phyloP scores from a whole-genome alignment of 331 rosid species.

The Ulmus americana region DNA sequence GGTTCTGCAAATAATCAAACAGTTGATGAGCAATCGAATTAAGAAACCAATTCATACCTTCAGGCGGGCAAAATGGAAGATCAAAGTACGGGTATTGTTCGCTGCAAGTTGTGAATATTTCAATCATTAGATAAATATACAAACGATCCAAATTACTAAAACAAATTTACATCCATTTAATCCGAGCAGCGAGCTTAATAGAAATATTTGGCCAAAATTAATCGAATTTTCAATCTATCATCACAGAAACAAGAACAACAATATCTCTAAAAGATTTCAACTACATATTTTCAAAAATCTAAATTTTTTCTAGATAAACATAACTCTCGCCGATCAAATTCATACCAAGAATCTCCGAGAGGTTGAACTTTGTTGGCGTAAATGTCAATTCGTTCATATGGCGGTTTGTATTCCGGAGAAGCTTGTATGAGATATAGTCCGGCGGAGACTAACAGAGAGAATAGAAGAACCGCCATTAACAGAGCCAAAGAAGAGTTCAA shows the following conservation, averaged over 20 bases:
- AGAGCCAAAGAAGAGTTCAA: not conserved
- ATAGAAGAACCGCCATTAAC: not conserved
- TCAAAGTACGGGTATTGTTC: conserved; percentile 7
- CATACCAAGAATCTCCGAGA: conserved; percentile 1
- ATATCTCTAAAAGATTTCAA: not conserved
- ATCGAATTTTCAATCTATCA: too few relatives aligned
- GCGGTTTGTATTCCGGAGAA: not conserved
- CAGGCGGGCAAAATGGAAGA: conserved; percentile 8
- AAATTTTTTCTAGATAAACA: not conserved
- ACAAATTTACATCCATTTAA: not conserved
- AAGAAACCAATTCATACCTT: not conserved
- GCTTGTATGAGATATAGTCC: not conserved
- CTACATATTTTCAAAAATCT: not conserved
- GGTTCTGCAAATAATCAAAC: too few relatives aligned
- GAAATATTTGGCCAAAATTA: too few relatives aligned
- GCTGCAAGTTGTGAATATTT: conserved; percentile 1
- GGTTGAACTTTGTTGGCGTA: conserved; percentile 7
- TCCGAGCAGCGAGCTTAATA: too few relatives aligned
- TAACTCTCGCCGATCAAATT: not conserved
- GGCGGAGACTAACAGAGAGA: conserved; percentile 1
- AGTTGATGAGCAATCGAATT: not conserved
- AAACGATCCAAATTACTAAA: not conserved
- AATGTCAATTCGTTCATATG: not conserved
- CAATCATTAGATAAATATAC: not conserved
- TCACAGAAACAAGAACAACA: too few relatives aligned